Evolutionary conservation across 768 basidiomycete genomes (phyloP), one percentile per base, ranked within the genome.

Genomic region (Amanita muscaria): DNA sequence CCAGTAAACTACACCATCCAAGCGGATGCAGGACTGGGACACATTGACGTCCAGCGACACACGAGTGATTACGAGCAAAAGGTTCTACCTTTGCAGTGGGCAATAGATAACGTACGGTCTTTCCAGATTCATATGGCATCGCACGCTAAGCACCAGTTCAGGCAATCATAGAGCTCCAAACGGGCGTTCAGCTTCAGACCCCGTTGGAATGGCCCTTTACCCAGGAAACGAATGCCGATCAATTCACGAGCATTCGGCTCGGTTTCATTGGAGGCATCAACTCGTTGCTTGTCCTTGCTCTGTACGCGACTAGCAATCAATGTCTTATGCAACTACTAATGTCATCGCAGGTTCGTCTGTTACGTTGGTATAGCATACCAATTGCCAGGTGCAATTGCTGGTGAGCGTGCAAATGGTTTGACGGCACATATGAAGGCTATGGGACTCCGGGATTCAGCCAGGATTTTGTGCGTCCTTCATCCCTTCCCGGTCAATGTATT

Each of bases 281-380:
- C 35, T 66, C 65, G 5, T 56, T 88, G 5, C 68, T 87, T 12
- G 81, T 81, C 9, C 63, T 88, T 5, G 80, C 82, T 12, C 63
- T 87, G 79, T 82, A 48, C 53, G 77, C 62, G 0, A 33, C 4
- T 15, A 40, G 39, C 3, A 30, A 36, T 41, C 18, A 19, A 33
- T 16, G 22, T 40, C 6, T 29, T 23, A 16, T 36, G 27, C 2
- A 36, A 39, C n/a, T 23, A 48, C 44, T 16, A 48, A 25, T 25
- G 10, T 9, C 12, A 37, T 33, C 42, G 1, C 40, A 83, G 81
- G 21, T 88, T 86, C 53, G 62, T 88, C 11, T 73, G 74, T 44
- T 88, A 76, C 58, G 62, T 85, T 25, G 85, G 85, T 18, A 80
- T 88, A 34, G 69, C 79, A 0, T 88, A 88, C 55, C 87, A 89